Evolutionary conservation across 106 monocot species (phyloP), one percentile per base, ranked within the genome.

Genomic region (Allium fistulosum): DNA sequence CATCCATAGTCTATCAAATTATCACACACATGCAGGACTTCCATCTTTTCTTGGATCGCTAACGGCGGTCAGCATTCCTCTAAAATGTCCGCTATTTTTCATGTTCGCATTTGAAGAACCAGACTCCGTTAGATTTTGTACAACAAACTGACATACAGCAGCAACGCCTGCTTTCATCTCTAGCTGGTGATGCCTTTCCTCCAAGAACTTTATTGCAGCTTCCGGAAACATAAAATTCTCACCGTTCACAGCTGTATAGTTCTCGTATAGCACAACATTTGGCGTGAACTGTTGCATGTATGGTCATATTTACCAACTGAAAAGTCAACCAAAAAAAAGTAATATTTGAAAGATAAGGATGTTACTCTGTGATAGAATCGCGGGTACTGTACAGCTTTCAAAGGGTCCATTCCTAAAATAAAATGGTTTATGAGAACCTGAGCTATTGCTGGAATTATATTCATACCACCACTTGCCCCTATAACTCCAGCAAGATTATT

Each of bases 41-140:
- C 93, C 99, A 58, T 75, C 87, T 81, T 99, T 99, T 52, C 99
- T 87, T 5, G 89, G 92, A 82, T 99, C 99, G 46, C 99, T 99
- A 17, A 99, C 90, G 4, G 99, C 99, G 9, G 81, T 90, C 57
- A 99, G 84, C 80, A 80, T 75, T 15, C 99, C 99, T 45, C 57
- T 72, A 71, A 87, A 76, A 61, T 83, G 84, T 0, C 62, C 58
- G 1, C 15, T 51, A n/a, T 26, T 48, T 28, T 17, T 13, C 12
- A 2, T 53, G 46, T 53, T 55, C 49, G 28, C 7, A 4, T 0
- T 26, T 26, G 4, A 49, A 22, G 16, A 17, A 17, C 75, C 77
- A 3, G 96, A 59, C 1, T 76, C 65, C 46, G 50, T 58, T 9
- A 99, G 80, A 59, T 90, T 72, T 1, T 93, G 99, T 6, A 90